phyloP scores from a whole-genome alignment of 495 filamentous ascomycete genomes.

The Jackrogersella multiformis region DNA sequence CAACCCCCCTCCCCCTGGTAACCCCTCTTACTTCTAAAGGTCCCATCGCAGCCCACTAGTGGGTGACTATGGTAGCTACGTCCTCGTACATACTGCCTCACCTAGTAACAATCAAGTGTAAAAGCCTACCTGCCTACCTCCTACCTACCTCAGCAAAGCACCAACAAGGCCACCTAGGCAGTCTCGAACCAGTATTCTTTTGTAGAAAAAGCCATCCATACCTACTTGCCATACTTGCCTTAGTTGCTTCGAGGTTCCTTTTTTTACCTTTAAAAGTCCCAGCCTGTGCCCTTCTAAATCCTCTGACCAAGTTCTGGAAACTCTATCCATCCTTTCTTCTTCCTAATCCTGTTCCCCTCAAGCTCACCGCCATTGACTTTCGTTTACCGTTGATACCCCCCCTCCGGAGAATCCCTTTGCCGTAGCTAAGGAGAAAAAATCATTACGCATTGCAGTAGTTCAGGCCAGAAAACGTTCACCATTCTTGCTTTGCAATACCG shows the following conservation, averaged over 20 bases:
- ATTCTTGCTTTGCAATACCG: constrained; percentile 25
- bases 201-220: constrained; percentile 16
- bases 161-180: too few species aligned
- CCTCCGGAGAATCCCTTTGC: not conserved
- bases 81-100: constrained; percentile 39
- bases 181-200: constrained; percentile 22
- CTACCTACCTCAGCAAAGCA: too few species aligned
- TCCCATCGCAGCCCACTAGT: constrained; percentile 29
- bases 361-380: constrained; percentile 43
- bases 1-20: constrained; percentile 15
- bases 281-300: constrained; percentile 22
- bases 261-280: constrained; percentile 32
- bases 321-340: constrained; percentile 34
- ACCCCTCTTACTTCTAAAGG: constrained; percentile 18
- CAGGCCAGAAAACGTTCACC: constrained; percentile 17
- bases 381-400: constrained; percentile 36
- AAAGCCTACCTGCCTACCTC: too few species aligned
- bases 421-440: constrained; percentile 19
- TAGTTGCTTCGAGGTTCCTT: too few species aligned
- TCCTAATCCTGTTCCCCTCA: constrained; percentile 24
- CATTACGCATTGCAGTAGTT: constrained; percentile 10
- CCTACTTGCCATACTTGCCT: not conserved
- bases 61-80: constrained; percentile 26
- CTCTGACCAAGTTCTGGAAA: constrained; percentile 34
- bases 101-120: constrained; percentile 34